These are phyloP conservation scores for Choricystis sp. DNA, from an alignment of 139 green algal genomes.

Conservation along the genomic window DNA sequence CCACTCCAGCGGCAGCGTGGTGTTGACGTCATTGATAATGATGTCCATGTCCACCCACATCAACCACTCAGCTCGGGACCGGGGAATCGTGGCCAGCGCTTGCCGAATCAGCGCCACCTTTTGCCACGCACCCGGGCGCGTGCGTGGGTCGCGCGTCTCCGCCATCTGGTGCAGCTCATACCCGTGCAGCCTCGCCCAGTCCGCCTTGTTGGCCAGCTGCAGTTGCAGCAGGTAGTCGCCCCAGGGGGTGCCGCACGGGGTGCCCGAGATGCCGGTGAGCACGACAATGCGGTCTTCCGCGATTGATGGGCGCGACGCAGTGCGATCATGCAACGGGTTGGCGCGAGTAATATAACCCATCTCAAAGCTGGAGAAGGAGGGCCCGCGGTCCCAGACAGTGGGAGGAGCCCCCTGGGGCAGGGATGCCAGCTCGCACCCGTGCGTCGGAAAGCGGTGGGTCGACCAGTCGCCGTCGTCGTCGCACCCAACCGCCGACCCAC, in stretches of 20 bases:
- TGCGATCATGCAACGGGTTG: not conserved
- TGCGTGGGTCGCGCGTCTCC: not conserved
- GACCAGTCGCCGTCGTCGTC: constrained; percentile 4
- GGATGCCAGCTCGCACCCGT: constrained; percentile 2
- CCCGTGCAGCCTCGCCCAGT: constrained; percentile 4
- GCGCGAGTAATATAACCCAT: constrained; percentile 5
- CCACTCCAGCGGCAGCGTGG: constrained; percentile 5
- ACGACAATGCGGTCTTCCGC: not conserved
- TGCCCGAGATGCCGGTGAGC: constrained; percentile 1
- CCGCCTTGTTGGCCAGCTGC: constrained; percentile 9
- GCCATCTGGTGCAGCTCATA: constrained; percentile 9
- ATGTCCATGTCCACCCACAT: constrained; percentile 13
- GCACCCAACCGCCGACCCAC: constrained; percentile 3
- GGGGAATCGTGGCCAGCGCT: constrained; percentile 5
- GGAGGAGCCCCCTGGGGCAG: constrained; percentile 1
- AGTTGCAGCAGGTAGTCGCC: constrained; percentile 3
- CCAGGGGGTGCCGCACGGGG: constrained; percentile 1
- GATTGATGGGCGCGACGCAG: no score
- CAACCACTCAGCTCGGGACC: constrained; percentile 8
- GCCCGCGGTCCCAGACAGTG: constrained; percentile 1
- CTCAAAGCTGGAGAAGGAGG: constrained; percentile 1
- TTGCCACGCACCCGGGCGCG: constrained; percentile 5
- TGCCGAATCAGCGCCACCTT: constrained; percentile 6
- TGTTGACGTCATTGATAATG: constrained; percentile 4
- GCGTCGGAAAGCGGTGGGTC: not conserved